A percentile compares a stretch with the other conserved stretches of the same genome.
Conservation (phyloP, 2,329 filamentous ascomycete genomes). For the Metarhizium album region DNA sequence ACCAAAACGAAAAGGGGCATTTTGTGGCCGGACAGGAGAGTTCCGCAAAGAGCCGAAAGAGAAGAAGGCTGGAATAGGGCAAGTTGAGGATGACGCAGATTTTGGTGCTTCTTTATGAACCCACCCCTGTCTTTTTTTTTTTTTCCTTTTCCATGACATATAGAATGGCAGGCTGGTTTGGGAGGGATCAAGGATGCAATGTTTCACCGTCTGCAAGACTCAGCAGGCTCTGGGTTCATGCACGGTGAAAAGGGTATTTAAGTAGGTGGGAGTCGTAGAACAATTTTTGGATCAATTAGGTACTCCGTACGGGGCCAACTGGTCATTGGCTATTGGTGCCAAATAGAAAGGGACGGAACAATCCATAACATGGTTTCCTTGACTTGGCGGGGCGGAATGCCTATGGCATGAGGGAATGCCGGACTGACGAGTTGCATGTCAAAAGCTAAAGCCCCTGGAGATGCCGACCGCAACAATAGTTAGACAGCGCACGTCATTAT, state of each 20-base stretch:
- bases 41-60: slow-evolving; percentile 30
- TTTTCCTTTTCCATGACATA: background rate
- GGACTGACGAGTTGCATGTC: too few relatives aligned
- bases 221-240: background rate
- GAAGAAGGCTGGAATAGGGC: slow-evolving; percentile 28
- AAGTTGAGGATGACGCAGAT: background rate
- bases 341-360: background rate
- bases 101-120: background rate
- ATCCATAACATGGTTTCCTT: too few relatives aligned
- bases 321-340: background rate
- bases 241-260: background rate
- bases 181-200: background rate
- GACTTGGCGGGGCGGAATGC: too few relatives aligned
- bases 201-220: background rate
- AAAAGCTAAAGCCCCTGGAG: too few relatives aligned
- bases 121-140: background rate
- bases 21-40: slow-evolving; percentile 35
- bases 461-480: too few relatives aligned
- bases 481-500: too few relatives aligned
- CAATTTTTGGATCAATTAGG: background rate
- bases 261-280: background rate
- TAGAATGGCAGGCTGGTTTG: background rate
- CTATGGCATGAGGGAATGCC: too few relatives aligned
- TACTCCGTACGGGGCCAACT: too few relatives aligned
- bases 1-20: slow-evolving; percentile 45